Conservation (phyloP, 1,284 basidiomycete genomes). For the Heterobasidion occidentale region DNA sequence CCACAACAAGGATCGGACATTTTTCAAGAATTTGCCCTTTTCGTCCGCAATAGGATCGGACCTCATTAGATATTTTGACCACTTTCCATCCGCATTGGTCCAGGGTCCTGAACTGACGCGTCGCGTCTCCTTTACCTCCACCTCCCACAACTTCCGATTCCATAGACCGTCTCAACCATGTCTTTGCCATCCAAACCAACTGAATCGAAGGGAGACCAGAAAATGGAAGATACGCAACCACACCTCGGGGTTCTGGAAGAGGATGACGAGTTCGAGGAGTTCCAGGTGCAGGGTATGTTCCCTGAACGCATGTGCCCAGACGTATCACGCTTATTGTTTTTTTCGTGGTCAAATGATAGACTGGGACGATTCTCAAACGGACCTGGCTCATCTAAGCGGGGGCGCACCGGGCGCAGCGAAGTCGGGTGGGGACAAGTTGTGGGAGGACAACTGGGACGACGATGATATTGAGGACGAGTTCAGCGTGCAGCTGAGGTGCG, state of each 20-base stretch:
- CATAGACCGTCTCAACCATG: not conserved
- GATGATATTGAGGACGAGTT: constrained; percentile 98
- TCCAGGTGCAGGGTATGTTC: constrained; percentile 54
- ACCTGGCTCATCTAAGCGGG: constrained; percentile 70
- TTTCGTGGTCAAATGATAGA: constrained; percentile 35
- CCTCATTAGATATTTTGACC: no score
- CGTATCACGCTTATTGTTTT: not conserved
- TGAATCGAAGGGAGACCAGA: constrained; percentile 8
- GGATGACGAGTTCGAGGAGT: constrained; percentile 83
- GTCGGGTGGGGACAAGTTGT: constrained; percentile 77
- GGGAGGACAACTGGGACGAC: constrained; percentile 99
- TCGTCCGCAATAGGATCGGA: no score
- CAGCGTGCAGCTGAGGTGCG: constrained; percentile 88
- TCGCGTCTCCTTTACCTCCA: no score
- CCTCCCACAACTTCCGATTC: no score
- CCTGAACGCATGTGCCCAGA: not conserved
- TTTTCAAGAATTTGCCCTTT: no score
- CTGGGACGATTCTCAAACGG: constrained; percentile 81
- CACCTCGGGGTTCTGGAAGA: constrained; percentile 74
- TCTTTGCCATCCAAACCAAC: not conserved
- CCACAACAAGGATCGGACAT: no score
- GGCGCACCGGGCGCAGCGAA: constrained; percentile 63
- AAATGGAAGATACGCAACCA: constrained; percentile 32
- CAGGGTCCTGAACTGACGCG: no score
- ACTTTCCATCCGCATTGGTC: no score